Evolutionary conservation across 352 stramenopile genomes (phyloP), one percentile per base, ranked within the genome.

Genomic region (Phytophthora kernoviae): DNA sequence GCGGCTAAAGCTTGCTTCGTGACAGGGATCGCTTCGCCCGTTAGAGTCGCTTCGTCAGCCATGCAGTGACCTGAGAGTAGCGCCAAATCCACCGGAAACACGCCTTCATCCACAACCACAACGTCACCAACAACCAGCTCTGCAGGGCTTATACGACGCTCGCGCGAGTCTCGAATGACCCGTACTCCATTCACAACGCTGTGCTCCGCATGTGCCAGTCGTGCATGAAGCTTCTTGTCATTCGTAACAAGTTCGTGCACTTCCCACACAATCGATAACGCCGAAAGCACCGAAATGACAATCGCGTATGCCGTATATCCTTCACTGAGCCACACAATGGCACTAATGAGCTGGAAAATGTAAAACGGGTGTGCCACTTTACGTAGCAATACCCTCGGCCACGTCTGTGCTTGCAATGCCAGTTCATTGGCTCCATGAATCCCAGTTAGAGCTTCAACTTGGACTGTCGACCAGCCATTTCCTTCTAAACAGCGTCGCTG

Each of bases 361-460:
- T 93, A 93, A 62, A 92, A 93, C 47, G 84, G 84, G 22, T 93
- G 84, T 15, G 90, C 41, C 12, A 92, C 65, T 45, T 91, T 91
- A 33, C 79, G 73, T 9, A 92, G 53, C 7, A 93, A 64, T 44
- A 90, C 75, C 8, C 22, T 17, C 0, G 60, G 65, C 76, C 77
- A 86, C 10, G 73, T 74, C 47, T 76, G 54, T 7, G 82, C 58
- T 36, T 70, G 48, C 12, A 93, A 54, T 5, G 83, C 68, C 54
- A 93, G 68, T 33, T 73, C 69, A 42, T 93, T 91, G 14, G 66
- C 61, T 2, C 84, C 84, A 52, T 81, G 87, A 7, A 93, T 18
- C 11, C 62, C 65, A 2, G 36, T 47, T 11, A 84, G 56, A 10
- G 84, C 75, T 15, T 70, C 46, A 15, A 76, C 73, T 17, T 74